phyloP scores from a whole-genome alignment of 176 grass and related monocot species.

The Aegilops longissima region DNA sequence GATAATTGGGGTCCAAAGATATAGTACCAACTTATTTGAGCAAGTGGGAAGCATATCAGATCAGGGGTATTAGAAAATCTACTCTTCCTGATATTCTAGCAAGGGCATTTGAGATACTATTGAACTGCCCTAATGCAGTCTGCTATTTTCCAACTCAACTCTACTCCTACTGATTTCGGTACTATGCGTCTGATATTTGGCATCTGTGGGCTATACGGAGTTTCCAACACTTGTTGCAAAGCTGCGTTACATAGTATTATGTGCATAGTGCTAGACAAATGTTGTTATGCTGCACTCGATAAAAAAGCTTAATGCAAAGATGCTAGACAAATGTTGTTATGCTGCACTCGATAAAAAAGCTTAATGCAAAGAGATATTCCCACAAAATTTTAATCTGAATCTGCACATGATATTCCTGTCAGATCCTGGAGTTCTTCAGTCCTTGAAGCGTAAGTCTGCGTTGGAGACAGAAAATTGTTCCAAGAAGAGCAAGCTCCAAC shows the following conservation, averaged over 20 bases:
- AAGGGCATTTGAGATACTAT: too few relatives aligned
- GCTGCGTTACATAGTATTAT: background rate
- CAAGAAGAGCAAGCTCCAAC: conserved; percentile 45
- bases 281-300: background rate
- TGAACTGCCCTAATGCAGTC: background rate
- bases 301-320: background rate
- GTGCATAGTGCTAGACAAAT: background rate
- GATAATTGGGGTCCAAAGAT: background rate
- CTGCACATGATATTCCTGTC: background rate
- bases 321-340: background rate
- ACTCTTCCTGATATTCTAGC: background rate
- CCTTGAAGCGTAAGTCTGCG: conserved; percentile 25
- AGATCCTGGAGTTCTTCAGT: background rate
- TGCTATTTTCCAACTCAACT: background rate
- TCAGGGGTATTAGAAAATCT: background rate
- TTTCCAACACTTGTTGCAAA: background rate
- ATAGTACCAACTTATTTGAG: background rate
- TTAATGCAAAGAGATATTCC: background rate
- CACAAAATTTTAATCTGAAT: background rate
- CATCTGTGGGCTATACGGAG: too few relatives aligned
- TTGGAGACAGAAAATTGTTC: background rate
- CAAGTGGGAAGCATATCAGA: background rate
- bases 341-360: background rate
- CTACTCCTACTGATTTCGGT: background rate
- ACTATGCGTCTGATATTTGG: background rate